Base-by-base conservation (phyloP, 2,329 filamentous ascomycete genomes). In the Nigrospora oryzae region DNA sequence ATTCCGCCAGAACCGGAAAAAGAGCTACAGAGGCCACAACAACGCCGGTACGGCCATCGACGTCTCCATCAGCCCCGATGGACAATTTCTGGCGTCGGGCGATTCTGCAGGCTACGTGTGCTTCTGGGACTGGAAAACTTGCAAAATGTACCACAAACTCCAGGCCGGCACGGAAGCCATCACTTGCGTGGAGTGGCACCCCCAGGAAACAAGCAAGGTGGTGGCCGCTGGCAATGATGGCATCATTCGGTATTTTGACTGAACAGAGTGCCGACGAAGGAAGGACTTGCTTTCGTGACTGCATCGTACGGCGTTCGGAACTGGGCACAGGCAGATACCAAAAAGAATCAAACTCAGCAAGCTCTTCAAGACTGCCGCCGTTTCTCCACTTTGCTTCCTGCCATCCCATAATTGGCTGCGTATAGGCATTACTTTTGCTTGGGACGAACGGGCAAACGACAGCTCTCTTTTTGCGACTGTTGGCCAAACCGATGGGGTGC, bases 101-200 rank as follows among this genome's bases (percentile, higher is more conserved):
- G 93, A 98, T 64, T 87, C 81, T 42, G 89, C 80, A 14, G 93
- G 94, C 33, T 96, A 80, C 58, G 81, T 95, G 40, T 95, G 87
- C 66, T 96, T 97, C 69, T 98, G 90, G 89, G 93, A 97, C 66
- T 98, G 90, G 88, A 98, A 98, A 78, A 96, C 89, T 35, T 95
- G 91, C 65, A 97, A 96, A 70, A 91, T 98, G 89, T 95, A 89
- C 67, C 89, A 95, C 68, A 97, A 97, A 75, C 81, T 98, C 52
- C 80, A 86, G 66, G 90, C 89, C 19, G 82, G 87, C 47, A 89
- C 89, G 44, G 79, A 84, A 43, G 81, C 90, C 5, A 75, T 96
- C 44, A 88, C 89, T n/a, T 87, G 84, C 53, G 79, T 93, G 46
- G 86, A 86, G 62, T 98, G 93, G 91, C 90, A 97, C 65, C 89